phyloP scores from a whole-genome alignment of 2,329 filamentous ascomycete species.

The Knufia fluminis region DNA sequence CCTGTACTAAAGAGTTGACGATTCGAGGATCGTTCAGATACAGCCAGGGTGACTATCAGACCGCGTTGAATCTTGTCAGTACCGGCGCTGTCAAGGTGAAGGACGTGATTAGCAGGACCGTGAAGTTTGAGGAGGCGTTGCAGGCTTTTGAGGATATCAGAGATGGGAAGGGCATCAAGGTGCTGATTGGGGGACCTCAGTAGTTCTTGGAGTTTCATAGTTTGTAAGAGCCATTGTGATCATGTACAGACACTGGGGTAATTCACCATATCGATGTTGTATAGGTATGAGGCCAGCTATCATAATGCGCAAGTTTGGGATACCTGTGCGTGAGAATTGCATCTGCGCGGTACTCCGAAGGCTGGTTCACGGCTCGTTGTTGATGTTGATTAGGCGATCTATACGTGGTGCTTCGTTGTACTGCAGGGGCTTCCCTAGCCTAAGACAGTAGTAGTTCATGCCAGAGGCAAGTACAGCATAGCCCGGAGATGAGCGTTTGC shows the following conservation, averaged over 20 bases:
- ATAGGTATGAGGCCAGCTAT: too few relatives aligned
- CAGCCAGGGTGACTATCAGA: conserved; percentile 74
- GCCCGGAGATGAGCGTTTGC: background rate
- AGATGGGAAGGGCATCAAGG: conserved; percentile 57
- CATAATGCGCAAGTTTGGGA: too few relatives aligned
- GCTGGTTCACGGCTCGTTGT: too few relatives aligned
- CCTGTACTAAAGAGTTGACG: conserved; percentile 83
- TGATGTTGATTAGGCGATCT: too few relatives aligned
- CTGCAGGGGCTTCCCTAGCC: too few relatives aligned
- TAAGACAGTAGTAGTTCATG: too few relatives aligned
- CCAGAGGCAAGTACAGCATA: background rate
- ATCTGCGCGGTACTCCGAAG: too few relatives aligned
- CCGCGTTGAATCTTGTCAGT: conserved; percentile 68
- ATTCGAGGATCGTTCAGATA: conserved; percentile 86
- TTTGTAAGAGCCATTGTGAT: background rate
- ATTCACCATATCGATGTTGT: background rate
- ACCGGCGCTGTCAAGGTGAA: conserved; percentile 64
- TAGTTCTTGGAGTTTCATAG: conserved; percentile 5
- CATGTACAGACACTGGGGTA: background rate
- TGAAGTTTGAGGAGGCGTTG: conserved; percentile 74
- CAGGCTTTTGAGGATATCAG: conserved; percentile 80
- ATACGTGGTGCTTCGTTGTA: background rate
- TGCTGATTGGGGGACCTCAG: conserved; percentile 33
- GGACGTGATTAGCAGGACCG: conserved; percentile 66
- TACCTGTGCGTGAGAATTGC: too few relatives aligned